Percentiles rank a stretch among this genome's conserved stretches.
phyloP scores from a whole-genome alignment of 441 rosid genomes.

The Syzygium syzygioides region DNA sequence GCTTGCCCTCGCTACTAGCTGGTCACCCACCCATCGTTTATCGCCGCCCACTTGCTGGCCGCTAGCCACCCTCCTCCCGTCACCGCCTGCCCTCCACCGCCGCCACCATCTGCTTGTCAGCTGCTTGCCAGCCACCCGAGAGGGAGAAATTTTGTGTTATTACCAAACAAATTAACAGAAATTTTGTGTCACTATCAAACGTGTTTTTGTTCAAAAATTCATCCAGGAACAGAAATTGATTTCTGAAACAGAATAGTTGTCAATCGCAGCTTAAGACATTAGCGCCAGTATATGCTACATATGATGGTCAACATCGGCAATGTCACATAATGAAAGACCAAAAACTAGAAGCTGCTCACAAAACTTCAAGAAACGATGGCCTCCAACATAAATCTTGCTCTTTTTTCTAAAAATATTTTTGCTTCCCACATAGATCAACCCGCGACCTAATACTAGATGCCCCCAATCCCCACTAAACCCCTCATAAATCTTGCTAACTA shows the following conservation, averaged over 20 bases:
- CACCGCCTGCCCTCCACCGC: too few relatives aligned
- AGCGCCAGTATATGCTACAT: not conserved
- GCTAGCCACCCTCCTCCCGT: too few relatives aligned
- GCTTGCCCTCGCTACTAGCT: too few relatives aligned
- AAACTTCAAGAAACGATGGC: not conserved
- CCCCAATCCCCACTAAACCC: not conserved
- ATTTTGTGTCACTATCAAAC: too few relatives aligned
- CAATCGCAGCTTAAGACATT: not conserved
- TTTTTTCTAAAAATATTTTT: not conserved
- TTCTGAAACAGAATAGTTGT: not conserved
- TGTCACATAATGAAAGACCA: not conserved
- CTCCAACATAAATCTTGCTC: not conserved
- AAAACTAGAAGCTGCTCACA: not conserved
- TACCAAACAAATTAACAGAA: too few relatives aligned
- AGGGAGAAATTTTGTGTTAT: too few relatives aligned
- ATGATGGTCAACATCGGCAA: not conserved
- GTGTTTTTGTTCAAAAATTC: not conserved
- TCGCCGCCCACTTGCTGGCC: too few relatives aligned
- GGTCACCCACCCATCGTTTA: not conserved
- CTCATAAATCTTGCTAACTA: not conserved
- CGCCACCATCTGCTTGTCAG: too few relatives aligned
- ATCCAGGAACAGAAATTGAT: too few relatives aligned
- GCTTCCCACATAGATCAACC: not conserved
- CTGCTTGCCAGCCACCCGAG: too few relatives aligned
- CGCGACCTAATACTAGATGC: not conserved